Base-by-base conservation (phyloP, 2,329 filamentous ascomycete genomes). In the Leptographium wingfieldii region DNA sequence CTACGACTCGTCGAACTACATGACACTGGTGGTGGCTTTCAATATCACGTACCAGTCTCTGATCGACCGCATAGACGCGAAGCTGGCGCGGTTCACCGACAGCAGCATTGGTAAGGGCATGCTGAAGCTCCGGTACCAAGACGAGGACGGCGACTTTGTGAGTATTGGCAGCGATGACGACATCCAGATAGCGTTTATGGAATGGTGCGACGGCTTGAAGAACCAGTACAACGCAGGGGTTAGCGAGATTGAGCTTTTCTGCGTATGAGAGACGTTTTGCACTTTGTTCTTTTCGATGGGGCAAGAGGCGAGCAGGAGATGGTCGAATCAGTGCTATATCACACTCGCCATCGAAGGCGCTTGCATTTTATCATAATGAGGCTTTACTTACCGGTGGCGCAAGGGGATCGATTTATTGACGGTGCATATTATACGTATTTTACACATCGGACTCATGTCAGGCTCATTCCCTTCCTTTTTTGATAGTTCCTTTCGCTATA, bases 121-220 rank as follows among this genome's bases (percentile, higher is more conserved):
- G 65, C 83, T 96, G 66, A 90, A 91, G 73, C 77, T 99, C 60
- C 88, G 91, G 63, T 99, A 97, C 72, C 82, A 86, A 57, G 94
- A 99, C 69, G 88, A 92, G 68, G 94, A 99, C 65, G 89, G 89
- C 56, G 94, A 97, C 68, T 92, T 87, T 69, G 89, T 99, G 63
- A 92, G 87, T 57, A 96, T 99, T 59, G 88, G 94, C 70, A 92
- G 88, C 63, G 94, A 99, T 68, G 94, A 99, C 68, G 94, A 96
- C 66, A 94, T 99, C 52, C 90, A 95, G 68, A 91, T 94, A 66
- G 94, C 94, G 5, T 96, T 99, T 69, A 86, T 92, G 71, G 92
- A 95, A 66, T 96, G 92, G 92, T 84, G 88, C 40, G 91, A 96
- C 69, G 86, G 80, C 70, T 70, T 76, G 35, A 73, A 73, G 62